These are phyloP conservation scores for Salmacisia buchloeana DNA, from an alignment of 1,284 basidiomycete genomes.

Conservation along the genomic window DNA sequence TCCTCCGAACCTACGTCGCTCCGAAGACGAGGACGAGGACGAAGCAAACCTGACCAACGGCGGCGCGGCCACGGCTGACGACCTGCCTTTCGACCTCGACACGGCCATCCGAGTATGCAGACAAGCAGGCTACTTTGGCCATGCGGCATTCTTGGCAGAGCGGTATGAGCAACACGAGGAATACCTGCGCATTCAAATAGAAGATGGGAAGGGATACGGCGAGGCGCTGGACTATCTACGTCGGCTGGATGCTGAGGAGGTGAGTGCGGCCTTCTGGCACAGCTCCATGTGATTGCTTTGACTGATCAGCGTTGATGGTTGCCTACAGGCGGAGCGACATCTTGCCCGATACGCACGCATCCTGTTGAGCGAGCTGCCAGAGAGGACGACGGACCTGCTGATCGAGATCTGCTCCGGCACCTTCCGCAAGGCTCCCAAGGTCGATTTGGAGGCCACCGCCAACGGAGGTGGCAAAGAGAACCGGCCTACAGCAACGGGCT, in stretches of 20 bases:
- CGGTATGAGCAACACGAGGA: slow-evolving; percentile 87
- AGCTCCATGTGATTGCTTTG: slow-evolving; percentile 1
- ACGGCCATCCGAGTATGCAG: slow-evolving; percentile 94
- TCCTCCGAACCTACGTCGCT: slow-evolving; percentile 12
- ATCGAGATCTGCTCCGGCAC: slow-evolving; percentile 84
- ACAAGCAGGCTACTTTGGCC: slow-evolving; percentile 90
- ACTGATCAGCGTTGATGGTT: slow-evolving; percentile 3
- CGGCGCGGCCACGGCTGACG: slow-evolving; percentile 45
- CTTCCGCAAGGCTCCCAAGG: slow-evolving; percentile 16
- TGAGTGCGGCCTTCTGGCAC: slow-evolving; percentile 1
- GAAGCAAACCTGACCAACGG: neutral
- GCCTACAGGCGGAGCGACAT: slow-evolving; percentile 54
- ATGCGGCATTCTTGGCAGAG: slow-evolving; percentile 87
- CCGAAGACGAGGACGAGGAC: slow-evolving; percentile 8
- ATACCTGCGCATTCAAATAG: slow-evolving; percentile 87
- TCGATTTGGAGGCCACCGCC: neutral
- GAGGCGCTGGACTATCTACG: slow-evolving; percentile 79
- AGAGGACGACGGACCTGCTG: slow-evolving; percentile 80
- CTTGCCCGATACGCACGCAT: slow-evolving; percentile 49
- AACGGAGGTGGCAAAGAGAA: neutral
- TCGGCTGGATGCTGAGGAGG: slow-evolving; percentile 66
- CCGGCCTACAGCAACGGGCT: neutral
- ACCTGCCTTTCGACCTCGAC: slow-evolving; percentile 90
- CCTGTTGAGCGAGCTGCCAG: slow-evolving; percentile 72
- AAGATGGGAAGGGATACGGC: slow-evolving; percentile 75